Base-by-base conservation (phyloP, 2,329 filamentous ascomycete genomes). In the Magnaporthales sp. region DNA sequence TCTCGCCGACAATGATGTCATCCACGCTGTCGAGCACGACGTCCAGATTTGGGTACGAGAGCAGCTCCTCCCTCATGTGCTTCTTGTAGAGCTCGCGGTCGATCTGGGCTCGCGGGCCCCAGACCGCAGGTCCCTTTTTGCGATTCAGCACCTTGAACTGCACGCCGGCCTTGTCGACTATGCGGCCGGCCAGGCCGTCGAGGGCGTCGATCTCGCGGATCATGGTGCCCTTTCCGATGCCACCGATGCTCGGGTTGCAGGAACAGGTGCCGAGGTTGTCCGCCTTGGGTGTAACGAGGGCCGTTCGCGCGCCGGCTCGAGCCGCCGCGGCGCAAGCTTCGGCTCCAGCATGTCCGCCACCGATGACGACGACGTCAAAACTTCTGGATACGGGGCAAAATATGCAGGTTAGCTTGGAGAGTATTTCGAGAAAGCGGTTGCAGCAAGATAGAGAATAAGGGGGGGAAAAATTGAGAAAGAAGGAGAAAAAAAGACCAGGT, bases 141-240 rank as follows among this genome's bases (percentile, higher is more conserved):
- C 87, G 83, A 77, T 99, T 99, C 73, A 99, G 78, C 22, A 96
- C 84, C 69, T 91, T 89, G 77, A 98, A 99, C 76, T 97, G 94
- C n/a, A 97, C 86, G 6, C 92, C 95, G 3, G 95, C 91, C 76
- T 95, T 94, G 79, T 99, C 95, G 68, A 97, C 92, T 26, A 97
- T 89, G 46, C 92, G 86, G 0, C 92, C 93, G 0, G 93, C 90
- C 24, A 99, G 81, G 0, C 95, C 95, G 74, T 98, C 95, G 68
- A 99, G 83, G 0, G 95, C 95, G 80, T 99, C 95, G 32, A 99
- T 89, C 78, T 99, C 95, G 58, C 94, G 89, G 64, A 99, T 82
- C 81, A 99, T 97, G 10, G 92, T 98, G 19, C 95, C 95, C 76
- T 99, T 99, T 61, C 95, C 95, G 72, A 99, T 98, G n/a, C 95